phyloP scores from a whole-genome alignment of 73 alveolate genomes.

The Stentor roeselii region DNA sequence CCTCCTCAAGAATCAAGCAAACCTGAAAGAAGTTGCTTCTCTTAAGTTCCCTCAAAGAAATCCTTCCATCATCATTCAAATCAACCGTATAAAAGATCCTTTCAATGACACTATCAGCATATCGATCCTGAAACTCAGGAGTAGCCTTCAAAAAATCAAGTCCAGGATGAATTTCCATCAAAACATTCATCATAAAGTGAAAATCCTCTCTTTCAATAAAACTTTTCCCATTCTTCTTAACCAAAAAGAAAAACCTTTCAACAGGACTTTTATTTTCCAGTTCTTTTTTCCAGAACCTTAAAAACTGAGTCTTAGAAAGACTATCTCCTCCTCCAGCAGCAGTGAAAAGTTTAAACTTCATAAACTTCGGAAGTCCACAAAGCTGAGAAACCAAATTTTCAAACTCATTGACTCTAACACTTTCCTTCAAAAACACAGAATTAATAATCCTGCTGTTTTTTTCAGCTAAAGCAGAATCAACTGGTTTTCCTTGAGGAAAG shows the following conservation, averaged over 20 bases:
- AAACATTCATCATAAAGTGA: constrained; percentile 82
- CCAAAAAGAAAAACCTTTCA: constrained; percentile 74
- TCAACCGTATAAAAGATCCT: constrained; percentile 86
- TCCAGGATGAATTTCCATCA: constrained; percentile 97
- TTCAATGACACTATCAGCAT: constrained; percentile 92
- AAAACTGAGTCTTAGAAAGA: constrained; percentile 68
- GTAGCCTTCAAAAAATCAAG: constrained; percentile 95
- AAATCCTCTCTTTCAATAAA: constrained; percentile 81
- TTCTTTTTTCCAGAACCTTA: constrained; percentile 74
- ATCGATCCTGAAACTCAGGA: constrained; percentile 97
- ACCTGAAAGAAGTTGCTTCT: background rate
- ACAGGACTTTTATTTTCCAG: constrained; percentile 62
- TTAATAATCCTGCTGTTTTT: constrained; percentile 60
- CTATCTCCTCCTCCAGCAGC: constrained; percentile 72
- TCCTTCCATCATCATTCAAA: constrained; percentile 88
- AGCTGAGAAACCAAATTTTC: constrained; percentile 66
- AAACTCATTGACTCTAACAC: constrained; percentile 61
- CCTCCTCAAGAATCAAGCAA: constrained; percentile 3
- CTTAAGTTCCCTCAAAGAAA: constrained; percentile 63
- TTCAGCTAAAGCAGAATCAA: constrained; percentile 47
- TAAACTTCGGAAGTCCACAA: constrained; percentile 80
- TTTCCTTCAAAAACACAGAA: constrained; percentile 49
- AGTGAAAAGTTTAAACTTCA: constrained; percentile 55
- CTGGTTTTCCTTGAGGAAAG: constrained; percentile 73
- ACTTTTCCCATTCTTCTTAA: constrained; percentile 72